Evolutionary conservation across 306 rosid genomes (phyloP), one percentile per base, ranked within the genome.

Genomic region (Vigna unguiculata): DNA sequence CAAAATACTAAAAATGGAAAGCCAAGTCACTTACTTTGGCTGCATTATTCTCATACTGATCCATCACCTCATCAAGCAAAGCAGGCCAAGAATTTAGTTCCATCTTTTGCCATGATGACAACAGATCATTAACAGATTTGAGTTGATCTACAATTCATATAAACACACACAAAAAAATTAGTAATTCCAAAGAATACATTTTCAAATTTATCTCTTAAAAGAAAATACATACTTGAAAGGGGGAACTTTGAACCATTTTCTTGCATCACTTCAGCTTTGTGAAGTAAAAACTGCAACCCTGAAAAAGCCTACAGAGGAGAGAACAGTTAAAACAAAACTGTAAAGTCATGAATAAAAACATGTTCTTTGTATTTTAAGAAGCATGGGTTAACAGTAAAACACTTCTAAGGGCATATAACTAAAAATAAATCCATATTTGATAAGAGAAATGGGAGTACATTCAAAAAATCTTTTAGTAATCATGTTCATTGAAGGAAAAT

Each of bases 11-110:
- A 65, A 72, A 34, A 11, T 38, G n/a, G 61, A 65, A 8, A n/a
- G 22, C 1, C 73, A 14, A 1, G 20, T 36, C 71, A 76, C 81
- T 81, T 79, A 91, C 98, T 87, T 92, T 90, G 30, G 78, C 90
- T 32, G 97, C 96, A 72, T 95, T 92, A 38, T 74, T 77, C 76
- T 95, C 96, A 74, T 53, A 92, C 60, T 83, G 93, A 55, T 88
- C 88, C 72, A 84, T 86, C 84, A 92, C 98, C 81, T 83, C 92
- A 63, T 92, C 90, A 79, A 95, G 95, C 87, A 95, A 85, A 38
- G 87, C 80, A 17, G 96, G 90, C 98, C 98, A 95, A 7, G 95
- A 89, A 67, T 78, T 89, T 19, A 90, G 67, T 84, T 95, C 98
- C 68, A 95, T 66, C 85, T 79, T 84, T 74, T 88, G 90, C 98